These are phyloP conservation scores for Yamagishiella unicocca DNA, from an alignment of 139 green algal species.

Conservation along the genomic window DNA sequence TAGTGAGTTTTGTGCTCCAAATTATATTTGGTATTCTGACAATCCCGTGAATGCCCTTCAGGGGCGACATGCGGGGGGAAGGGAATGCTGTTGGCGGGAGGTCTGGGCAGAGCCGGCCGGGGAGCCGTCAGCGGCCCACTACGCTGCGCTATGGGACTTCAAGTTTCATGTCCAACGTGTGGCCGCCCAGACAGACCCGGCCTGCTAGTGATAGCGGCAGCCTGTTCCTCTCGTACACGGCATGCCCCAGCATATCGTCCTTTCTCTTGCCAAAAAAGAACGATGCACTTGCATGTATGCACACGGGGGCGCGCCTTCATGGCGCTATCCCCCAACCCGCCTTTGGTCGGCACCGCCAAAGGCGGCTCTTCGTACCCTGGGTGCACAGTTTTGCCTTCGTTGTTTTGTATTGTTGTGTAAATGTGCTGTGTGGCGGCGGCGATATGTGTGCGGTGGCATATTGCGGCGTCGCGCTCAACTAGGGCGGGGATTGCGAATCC, in stretches of 20 bases:
- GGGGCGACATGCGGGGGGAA: no score
- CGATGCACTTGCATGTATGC: not conserved
- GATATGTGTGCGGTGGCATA: not conserved
- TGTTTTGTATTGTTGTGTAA: constrained; percentile 33
- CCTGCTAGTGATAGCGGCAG: not conserved
- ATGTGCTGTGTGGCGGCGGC: not conserved
- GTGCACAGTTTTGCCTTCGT: constrained; percentile 32
- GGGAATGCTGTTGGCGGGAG: no score
- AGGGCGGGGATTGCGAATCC: not conserved
- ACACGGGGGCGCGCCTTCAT: not conserved
- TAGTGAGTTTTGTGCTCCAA: constrained; percentile 1
- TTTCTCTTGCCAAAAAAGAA: not conserved
- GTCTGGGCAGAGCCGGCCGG: no score
- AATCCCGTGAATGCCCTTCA: no score
- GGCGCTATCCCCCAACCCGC: not conserved
- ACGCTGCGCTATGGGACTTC: no score
- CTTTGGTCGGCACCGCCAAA: constrained; percentile 31
- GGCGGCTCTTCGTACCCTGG: not conserved
- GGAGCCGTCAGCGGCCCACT: no score
- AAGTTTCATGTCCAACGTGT: no score
- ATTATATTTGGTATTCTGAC: no score
- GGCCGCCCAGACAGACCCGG: no score
- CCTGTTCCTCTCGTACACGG: not conserved
- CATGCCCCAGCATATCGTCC: not conserved
- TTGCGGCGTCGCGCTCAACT: not conserved